Conservation (phyloP, 371 early-diverging fungal genomes). For the Funneliformis caledonium region DNA sequence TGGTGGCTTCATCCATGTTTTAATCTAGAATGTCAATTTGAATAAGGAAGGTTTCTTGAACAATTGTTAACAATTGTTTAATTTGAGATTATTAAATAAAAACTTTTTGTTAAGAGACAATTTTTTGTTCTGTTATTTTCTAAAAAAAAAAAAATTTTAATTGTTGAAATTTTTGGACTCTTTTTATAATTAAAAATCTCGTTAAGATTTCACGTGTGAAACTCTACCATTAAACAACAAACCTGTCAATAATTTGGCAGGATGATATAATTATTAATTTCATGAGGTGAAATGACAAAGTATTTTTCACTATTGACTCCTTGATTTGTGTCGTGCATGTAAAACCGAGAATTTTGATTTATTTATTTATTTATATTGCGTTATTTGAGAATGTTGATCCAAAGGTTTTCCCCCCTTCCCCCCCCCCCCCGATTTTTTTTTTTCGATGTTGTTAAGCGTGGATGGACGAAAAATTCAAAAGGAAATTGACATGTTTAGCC, state of each 20-base stretch:
- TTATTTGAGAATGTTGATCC: too few species aligned
- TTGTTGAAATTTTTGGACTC: background rate
- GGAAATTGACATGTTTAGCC: too few species aligned
- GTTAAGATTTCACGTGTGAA: background rate
- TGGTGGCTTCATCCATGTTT: constrained; percentile 28
- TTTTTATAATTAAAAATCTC: background rate
- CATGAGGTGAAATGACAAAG: background rate
- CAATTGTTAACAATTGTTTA: background rate
- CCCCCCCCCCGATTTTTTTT: background rate
- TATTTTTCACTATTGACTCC: too few species aligned
- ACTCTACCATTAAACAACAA: background rate
- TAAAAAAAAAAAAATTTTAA: background rate
- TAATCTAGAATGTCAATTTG: background rate
- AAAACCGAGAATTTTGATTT: too few species aligned
- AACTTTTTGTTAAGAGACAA: background rate
- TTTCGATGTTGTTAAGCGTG: background rate
- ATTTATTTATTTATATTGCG: too few species aligned
- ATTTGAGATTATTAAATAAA: background rate
- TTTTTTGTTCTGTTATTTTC: background rate
- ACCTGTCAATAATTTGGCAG: too few species aligned
- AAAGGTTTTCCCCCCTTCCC: too few species aligned
- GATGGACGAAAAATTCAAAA: background rate
- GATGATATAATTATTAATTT: too few species aligned
- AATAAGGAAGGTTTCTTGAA: too few species aligned
- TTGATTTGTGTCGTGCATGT: too few species aligned